phyloP scores from a whole-genome alignment of 2,329 filamentous ascomycete genomes.

The Pseudofabraea citricarpa region DNA sequence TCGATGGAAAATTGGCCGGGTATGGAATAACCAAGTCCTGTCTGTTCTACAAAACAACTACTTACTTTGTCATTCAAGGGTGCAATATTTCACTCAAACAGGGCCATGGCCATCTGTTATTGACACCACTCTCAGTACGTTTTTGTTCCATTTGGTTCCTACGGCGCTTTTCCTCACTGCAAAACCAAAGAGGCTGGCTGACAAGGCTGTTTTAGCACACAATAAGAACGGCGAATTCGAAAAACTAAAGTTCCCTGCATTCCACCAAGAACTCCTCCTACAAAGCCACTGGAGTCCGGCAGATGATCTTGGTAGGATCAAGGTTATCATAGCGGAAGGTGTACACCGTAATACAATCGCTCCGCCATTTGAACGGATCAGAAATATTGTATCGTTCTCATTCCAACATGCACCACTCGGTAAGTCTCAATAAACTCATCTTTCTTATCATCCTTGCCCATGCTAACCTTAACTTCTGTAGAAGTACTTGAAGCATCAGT shows the following conservation, averaged over 20 bases:
- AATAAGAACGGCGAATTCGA: slow-evolving; percentile 47
- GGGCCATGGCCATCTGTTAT: slow-evolving; percentile 44
- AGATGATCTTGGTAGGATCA: slow-evolving; percentile 71
- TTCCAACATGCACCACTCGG: slow-evolving; percentile 81
- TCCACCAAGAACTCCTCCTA: slow-evolving; percentile 63
- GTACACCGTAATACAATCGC: slow-evolving; percentile 50
- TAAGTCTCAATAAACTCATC: too few species aligned
- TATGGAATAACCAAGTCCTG: slow-evolving; percentile 33
- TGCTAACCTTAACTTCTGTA: slow-evolving; percentile 26
- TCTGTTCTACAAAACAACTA: background rate
- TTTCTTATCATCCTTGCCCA: background rate
- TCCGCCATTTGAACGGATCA: slow-evolving; percentile 59
- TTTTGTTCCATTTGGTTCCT: background rate
- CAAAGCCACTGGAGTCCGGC: slow-evolving; percentile 68
- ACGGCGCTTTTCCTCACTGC: background rate
- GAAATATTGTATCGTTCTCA: slow-evolving; percentile 72
- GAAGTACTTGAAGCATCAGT: slow-evolving; percentile 67
- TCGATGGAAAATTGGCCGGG: slow-evolving; percentile 64
- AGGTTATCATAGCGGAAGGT: slow-evolving; percentile 70
- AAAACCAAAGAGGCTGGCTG: background rate
- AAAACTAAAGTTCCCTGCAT: slow-evolving; percentile 66
- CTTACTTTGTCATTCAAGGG: too few species aligned
- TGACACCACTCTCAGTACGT: slow-evolving; percentile 38
- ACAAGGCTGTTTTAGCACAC: slow-evolving; percentile 15
- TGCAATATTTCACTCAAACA: slow-evolving; percentile 45